Evolutionary conservation across 306 rosid genomes (phyloP), one percentile per base, ranked within the genome.

Genomic region (Echinosophora koreensis): DNA sequence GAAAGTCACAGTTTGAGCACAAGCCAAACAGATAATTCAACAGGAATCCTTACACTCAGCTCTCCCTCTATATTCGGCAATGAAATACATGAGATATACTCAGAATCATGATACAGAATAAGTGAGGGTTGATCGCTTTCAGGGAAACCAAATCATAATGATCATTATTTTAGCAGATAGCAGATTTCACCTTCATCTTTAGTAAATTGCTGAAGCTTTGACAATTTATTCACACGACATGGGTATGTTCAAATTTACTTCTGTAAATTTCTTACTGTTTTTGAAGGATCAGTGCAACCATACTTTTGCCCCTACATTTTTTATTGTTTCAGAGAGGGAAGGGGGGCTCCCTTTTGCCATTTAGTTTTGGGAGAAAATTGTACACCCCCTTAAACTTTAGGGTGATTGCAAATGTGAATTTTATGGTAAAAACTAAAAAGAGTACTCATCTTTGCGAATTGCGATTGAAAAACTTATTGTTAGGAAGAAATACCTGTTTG

Each of bases 1-100:
- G 83, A 67, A 67, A 79, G 56, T 14, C 81, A 66, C 13, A 73
- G 88, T 55, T 51, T 47, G 46, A 81, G 83, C 49, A 68, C 81
- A 67, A 77, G 57, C 50, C 67, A 2, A 12, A 73, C 83, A 62
- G 81, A 81, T 5, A 46, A 18, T 57, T 78, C 79, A 74, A 78
- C 47, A 6, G 81, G 59, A 55, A 13, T 12, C 9, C 52, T 2
- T 50, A 46, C 57, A 64, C 14, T 39, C 11, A 77, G 68, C 81
- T 56, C 81, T 55, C 27, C 81, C 44, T 77, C 61, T 39, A 55
- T 9, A 18, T 63, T 34, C 61, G 83, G 81, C 55, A 42, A 44
- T 22, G 74, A 80, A 2, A 30, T 60, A 17, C 51, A 51, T 3
- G 80, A 73, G 44, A 72, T 77, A 50, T 13, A 54, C 71, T 34